Percentiles rank a stretch among this genome's conserved stretches.
Evolutionary conservation across 768 basidiomycete species (phyloP).

Genomic region (Tricholoma terreum): DNA sequence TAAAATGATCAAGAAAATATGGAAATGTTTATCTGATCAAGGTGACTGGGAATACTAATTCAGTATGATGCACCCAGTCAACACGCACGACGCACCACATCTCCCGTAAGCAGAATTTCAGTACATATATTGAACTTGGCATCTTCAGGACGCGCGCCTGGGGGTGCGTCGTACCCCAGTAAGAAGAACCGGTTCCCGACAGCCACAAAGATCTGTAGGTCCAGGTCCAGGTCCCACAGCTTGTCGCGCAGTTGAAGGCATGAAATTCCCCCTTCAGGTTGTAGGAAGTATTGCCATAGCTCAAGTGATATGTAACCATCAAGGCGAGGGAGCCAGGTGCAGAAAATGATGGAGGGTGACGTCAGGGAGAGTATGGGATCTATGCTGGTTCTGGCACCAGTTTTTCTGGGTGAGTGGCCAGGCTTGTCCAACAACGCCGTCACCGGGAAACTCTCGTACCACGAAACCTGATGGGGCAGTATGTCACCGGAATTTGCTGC

Average conservation of each 20-base stretch:
- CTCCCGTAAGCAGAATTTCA: neutral
- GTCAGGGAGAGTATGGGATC: neutral
- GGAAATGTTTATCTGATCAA: too few species aligned
- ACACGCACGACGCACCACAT: neutral
- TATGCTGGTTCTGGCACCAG: neutral
- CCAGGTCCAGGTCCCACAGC: constrained; percentile 18
- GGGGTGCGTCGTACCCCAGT: constrained; percentile 10
- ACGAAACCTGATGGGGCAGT: constrained; percentile 18
- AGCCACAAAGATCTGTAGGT: constrained; percentile 18
- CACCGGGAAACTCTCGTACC: constrained; percentile 14
- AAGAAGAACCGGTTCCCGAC: constrained; percentile 15
- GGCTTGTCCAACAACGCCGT: neutral
- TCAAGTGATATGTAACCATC: constrained; percentile 14
- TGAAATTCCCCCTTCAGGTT: constrained; percentile 17
- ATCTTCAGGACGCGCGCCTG: neutral
- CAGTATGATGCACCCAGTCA: neutral
- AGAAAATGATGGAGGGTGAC: constrained; percentile 16
- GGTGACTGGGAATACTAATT: neutral
- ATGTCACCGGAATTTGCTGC: constrained; percentile 15
- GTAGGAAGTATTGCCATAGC: constrained; percentile 20
- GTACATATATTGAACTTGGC: constrained; percentile 6
- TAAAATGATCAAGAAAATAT: neutral
- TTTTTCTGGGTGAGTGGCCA: neutral
- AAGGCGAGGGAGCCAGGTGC: constrained; percentile 15
- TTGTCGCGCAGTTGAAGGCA: constrained; percentile 18